Evolutionary conservation across 805 yeast species (phyloP), one percentile per base, ranked within the genome.

Genomic region (Torulaspora delbrueckii): DNA sequence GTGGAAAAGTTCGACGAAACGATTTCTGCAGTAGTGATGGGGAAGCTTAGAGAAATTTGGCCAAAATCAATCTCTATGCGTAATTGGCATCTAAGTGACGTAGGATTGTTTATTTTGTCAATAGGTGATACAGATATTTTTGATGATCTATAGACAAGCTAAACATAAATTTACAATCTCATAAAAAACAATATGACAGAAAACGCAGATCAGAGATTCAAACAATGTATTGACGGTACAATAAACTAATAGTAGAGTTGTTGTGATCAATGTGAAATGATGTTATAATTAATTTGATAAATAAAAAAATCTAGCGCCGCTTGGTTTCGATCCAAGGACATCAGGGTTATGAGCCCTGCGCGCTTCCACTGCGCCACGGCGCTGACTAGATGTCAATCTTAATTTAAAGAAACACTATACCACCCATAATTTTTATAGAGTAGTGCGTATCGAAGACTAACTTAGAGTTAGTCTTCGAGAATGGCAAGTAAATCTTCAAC

Each of bases 361-460:
- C 93, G 93, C 91, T 85, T 84, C 95, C 95, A 82, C 95, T 85
- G 91, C 95, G 93, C 91, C 91, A 85, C 89, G 84, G 84, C 90
- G 93, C 93, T 84, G 34, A 40, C 26, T 40, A 19, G 37, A 40
- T 40, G 28, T n/a, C 30, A n/a, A 8, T 5, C 6, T 18, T 7
- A 1, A 24, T 16, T 13, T 43, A 2, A 9, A 16, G 16, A 8
- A 24, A 16, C 5, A 4, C 22, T 19, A 19, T 19, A 16, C 16
- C 16, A 16, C 16, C 2, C 16, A 16, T 2, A 16, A 16, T 16
- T 16, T 16, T 16, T 2, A 16, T 2, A 16, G 16, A 16, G 16
- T 16, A 16, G 2, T 16, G 16, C 16, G 16, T 16, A 16, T 16
- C 2, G 16, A 16, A 16, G 2, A 16, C 16, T 16, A 16, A 16